Conservation (phyloP, 495 filamentous ascomycete species). For the Talaromyces wortmannii region DNA sequence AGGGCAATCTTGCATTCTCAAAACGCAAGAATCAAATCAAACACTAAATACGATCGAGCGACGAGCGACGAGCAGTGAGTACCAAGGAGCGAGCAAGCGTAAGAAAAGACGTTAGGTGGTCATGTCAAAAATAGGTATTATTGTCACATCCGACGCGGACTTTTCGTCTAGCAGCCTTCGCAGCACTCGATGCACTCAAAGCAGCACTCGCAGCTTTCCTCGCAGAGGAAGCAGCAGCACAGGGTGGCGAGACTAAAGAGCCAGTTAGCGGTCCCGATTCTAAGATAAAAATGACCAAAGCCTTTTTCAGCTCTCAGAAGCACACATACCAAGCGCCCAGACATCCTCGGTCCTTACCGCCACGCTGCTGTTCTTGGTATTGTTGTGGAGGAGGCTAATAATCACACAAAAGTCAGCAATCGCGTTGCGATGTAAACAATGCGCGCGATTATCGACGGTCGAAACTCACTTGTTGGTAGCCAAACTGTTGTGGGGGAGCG, state of each 20-base stretch:
- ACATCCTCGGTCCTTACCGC: constrained; percentile 49
- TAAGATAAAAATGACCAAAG: neutral
- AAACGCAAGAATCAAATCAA: neutral
- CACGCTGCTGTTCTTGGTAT: constrained; percentile 34
- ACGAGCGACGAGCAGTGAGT: neutral
- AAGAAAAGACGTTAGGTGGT: constrained; percentile 8
- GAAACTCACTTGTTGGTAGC: constrained; percentile 8
- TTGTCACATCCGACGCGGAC: neutral
- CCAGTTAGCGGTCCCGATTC: constrained; percentile 9
- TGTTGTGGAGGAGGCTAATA: constrained; percentile 45
- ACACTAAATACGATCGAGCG: neutral
- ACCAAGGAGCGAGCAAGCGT: too few relatives aligned
- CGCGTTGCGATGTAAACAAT: neutral
- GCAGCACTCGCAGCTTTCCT: constrained; percentile 74
- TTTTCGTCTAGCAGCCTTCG: constrained; percentile 38
- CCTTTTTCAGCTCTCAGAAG: neutral
- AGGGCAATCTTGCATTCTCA: neutral
- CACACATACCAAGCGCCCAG: constrained; percentile 51
- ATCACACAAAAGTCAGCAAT: neutral
- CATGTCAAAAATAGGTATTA: constrained; percentile 2
- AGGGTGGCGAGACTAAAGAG: constrained; percentile 52
- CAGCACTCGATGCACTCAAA: constrained; percentile 63
- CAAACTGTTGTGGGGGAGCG: constrained; percentile 12
- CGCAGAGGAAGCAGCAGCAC: constrained; percentile 74
- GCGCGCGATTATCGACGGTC: constrained; percentile 6